A percentile compares a stretch with the other conserved stretches of the same genome.
Evolutionary conservation across 2,329 filamentous ascomycete genomes (phyloP).

Genomic region (Aureobasidium sp.): DNA sequence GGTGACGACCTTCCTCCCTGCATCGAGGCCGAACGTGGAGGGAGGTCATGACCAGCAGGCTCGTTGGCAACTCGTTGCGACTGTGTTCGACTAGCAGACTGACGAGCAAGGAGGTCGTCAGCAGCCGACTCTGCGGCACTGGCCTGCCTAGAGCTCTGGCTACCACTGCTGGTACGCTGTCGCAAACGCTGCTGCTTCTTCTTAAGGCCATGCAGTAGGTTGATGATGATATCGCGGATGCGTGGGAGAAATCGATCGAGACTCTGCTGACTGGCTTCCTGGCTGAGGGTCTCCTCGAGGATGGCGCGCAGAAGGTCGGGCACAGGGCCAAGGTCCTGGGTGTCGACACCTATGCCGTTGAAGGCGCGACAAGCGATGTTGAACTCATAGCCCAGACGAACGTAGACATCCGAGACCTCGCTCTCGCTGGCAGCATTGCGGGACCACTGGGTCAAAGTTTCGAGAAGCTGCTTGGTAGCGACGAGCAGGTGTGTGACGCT

Average conservation of each 20-base stretch:
- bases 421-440: constrained; percentile 84
- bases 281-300: constrained; percentile 89
- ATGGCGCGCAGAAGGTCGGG: constrained; percentile 85
- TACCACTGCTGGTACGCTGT: constrained; percentile 37
- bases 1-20: constrained; percentile 38
- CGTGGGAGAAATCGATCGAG: constrained; percentile 87
- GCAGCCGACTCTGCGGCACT: constrained; percentile 42
- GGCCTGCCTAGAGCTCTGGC: constrained; percentile 32
- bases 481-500: constrained; percentile 96
- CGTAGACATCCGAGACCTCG: constrained; percentile 96
- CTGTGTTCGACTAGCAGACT: constrained; percentile 35
- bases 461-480: constrained; percentile 93
- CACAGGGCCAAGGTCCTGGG: constrained; percentile 86
- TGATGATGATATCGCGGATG: constrained; percentile 98
- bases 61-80: constrained; percentile 37
- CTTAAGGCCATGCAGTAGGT: constrained; percentile 89
- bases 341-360: constrained; percentile 93
- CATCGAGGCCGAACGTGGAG: constrained; percentile 42
- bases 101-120: constrained; percentile 34
- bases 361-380: constrained; percentile 98
- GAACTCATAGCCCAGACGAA: constrained; percentile 95
- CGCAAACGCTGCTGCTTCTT: constrained; percentile 88
- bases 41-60: constrained; percentile 33
- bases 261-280: constrained; percentile 89
- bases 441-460: constrained; percentile 97